Conservation (phyloP, 352 stramenopile genomes). For the Blastocystis sp. region DNA sequence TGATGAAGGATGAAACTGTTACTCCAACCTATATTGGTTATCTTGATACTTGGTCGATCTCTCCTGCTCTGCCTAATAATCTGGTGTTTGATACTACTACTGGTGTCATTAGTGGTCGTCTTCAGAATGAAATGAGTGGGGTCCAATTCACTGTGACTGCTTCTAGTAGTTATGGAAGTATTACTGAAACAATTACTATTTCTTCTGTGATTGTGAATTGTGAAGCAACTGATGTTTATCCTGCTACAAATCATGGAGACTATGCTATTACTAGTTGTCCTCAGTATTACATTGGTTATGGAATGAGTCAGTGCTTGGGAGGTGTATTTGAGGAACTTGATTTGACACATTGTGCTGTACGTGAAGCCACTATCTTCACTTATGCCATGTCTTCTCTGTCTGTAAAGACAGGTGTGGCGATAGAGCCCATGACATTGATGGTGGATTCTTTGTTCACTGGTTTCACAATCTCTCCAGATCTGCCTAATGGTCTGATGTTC, state of each 20-base stretch:
- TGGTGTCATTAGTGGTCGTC: background rate
- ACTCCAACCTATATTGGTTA: background rate
- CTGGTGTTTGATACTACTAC: background rate
- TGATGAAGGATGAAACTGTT: background rate
- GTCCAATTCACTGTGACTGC: background rate
- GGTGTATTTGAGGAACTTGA: conserved; percentile 3
- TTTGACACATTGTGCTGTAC: background rate
- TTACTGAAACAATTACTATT: background rate
- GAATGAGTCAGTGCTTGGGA: background rate
- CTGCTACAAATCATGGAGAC: background rate
- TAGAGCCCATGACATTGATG: background rate
- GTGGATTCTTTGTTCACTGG: background rate
- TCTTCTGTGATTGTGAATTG: background rate
- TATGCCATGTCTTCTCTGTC: background rate
- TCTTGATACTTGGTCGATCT: background rate
- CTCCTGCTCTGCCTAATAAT: background rate
- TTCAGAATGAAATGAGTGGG: background rate
- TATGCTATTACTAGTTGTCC: background rate
- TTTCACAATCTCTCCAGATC: background rate
- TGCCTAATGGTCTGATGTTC: background rate
- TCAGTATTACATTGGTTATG: conserved; percentile 3
- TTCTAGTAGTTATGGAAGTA: background rate
- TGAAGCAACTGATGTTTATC: background rate
- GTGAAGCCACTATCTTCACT: background rate
- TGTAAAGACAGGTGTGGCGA: background rate